Conservation (phyloP, 208 protist species). For the Leishmania gerbilli region DNA sequence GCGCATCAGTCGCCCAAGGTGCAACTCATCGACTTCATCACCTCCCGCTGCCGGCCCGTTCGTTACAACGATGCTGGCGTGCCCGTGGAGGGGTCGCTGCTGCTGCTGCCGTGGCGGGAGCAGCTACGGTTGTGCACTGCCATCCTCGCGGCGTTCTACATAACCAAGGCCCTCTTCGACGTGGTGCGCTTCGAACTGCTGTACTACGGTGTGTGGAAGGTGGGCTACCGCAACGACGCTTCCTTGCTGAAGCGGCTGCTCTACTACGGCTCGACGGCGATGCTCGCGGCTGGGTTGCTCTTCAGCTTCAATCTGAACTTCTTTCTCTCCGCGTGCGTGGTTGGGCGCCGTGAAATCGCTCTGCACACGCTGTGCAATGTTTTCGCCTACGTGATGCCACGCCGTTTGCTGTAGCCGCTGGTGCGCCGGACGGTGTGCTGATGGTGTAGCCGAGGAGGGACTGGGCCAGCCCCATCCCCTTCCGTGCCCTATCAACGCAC, state of each 20-base stretch:
- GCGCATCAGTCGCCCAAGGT: background rate
- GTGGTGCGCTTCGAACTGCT: conserved; percentile 39
- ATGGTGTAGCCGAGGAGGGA: background rate
- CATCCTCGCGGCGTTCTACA: conserved; percentile 22
- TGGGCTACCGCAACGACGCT: conserved; percentile 27
- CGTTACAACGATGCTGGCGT: conserved; percentile 34
- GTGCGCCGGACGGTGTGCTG: background rate
- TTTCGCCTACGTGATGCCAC: conserved; percentile 22
- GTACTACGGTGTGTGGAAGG: conserved; percentile 47
- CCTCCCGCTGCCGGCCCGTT: conserved; percentile 8
- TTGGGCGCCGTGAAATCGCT: conserved; percentile 31
- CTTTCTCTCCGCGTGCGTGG: conserved; percentile 25
- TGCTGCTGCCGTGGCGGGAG: conserved; percentile 32
- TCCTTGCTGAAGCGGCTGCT: conserved; percentile 23
- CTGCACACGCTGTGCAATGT: conserved; percentile 25
- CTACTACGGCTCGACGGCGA: conserved; percentile 41
- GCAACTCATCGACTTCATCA: conserved; percentile 1
- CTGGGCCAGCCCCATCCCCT: background rate
- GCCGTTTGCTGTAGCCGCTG: conserved; percentile 4
- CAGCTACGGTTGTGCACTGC: conserved; percentile 31
- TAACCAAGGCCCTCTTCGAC: conserved; percentile 36
- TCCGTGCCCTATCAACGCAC: background rate
- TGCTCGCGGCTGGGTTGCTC: conserved; percentile 24
- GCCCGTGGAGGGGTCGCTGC: conserved; percentile 33
- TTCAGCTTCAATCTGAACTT: conserved; percentile 31